Evolutionary conservation across 208 protist genomes (phyloP), one percentile per base, ranked within the genome.

Genomic region (Trichomonas vaginalis): DNA sequence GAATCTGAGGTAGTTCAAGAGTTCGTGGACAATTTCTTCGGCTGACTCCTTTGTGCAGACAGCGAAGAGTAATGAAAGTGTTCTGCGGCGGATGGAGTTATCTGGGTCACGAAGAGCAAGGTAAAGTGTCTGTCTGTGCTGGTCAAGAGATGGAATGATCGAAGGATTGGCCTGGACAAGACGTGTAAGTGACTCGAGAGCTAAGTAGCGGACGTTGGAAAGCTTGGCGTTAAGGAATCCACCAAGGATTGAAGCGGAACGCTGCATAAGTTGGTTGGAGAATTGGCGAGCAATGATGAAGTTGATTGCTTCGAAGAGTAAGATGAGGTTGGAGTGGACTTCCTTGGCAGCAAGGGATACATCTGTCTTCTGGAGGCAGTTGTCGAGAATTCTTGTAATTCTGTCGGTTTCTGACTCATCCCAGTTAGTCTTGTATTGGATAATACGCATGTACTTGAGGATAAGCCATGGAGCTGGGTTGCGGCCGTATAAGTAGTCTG

Each of bases 231-330:
- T 48, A 46, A 96, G 40, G 49, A 96, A 96, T 86, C 62, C 45
- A 45, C 90, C 95, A 27, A 96, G 62, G 56, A 96, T 95, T 3
- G 46, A 40, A 32, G 80, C 96, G 1, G 48, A 42, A 23, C 35
- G 21, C 27, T 23, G 51, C 12, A 86, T 23, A 12, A 70, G 48
- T 27, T 47, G 37, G 2, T 6, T 4, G 2, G 45, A 61, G 83
- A 96, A 62, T 95, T 96, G 42, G 61, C 90, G 98, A 87, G 98
- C 97, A 96, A 99, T 98, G 83, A 98, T 97, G 37, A 99, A 96
- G 40, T 98, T 98, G 48, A 99, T 97, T 17, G 98, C 98, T 97
- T 99, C 99, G 95, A 99, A 99, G 23, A 99, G 96, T 0, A 99
- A 98, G 32, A 98, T 98, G 95, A 99, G 98, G 96, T 98, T 98